Evolutionary conservation across 2,329 filamentous ascomycete species (phyloP).

Genomic region (Penicillium frequentans): DNA sequence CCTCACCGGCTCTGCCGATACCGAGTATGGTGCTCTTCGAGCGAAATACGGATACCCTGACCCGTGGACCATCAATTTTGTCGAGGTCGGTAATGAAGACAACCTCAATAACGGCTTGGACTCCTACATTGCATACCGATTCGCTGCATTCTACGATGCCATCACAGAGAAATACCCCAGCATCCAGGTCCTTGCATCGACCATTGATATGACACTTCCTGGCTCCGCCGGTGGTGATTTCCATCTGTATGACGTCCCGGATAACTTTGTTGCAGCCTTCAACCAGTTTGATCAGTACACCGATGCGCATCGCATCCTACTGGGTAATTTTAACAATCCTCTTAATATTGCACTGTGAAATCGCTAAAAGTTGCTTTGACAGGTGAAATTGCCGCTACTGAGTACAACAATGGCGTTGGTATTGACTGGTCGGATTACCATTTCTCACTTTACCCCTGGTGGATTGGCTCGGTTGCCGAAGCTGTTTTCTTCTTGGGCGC

Average conservation of each 20-base stretch:
- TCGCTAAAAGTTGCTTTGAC: neutral
- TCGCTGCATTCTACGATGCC: conserved; percentile 60
- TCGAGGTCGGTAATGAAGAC: conserved; percentile 70
- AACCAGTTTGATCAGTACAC: conserved; percentile 53
- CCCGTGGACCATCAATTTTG: conserved; percentile 61
- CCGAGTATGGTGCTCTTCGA: conserved; percentile 47
- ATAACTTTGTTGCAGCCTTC: conserved; percentile 53
- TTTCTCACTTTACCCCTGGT: conserved; percentile 53
- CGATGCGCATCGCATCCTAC: conserved; percentile 23
- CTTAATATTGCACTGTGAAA: neutral
- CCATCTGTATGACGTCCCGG: conserved; percentile 54
- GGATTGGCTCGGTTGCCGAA: conserved; percentile 63
- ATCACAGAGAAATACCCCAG: conserved; percentile 58
- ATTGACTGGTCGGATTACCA: conserved; percentile 47
- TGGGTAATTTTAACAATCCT: conserved; percentile 15
- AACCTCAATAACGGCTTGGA: conserved; percentile 56
- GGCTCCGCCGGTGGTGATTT: conserved; percentile 36
- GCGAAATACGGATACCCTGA: conserved; percentile 61
- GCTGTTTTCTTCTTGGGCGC: conserved; percentile 65
- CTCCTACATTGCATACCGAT: conserved; percentile 55
- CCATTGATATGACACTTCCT: conserved; percentile 27
- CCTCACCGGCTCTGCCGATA: conserved; percentile 27
- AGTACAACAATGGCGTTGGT: conserved; percentile 47
- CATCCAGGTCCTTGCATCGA: conserved; percentile 47
- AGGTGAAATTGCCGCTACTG: conserved; percentile 31